Base-by-base conservation (phyloP, 371 early-diverging fungal genomes). In the Haplosporangium sp. region DNA sequence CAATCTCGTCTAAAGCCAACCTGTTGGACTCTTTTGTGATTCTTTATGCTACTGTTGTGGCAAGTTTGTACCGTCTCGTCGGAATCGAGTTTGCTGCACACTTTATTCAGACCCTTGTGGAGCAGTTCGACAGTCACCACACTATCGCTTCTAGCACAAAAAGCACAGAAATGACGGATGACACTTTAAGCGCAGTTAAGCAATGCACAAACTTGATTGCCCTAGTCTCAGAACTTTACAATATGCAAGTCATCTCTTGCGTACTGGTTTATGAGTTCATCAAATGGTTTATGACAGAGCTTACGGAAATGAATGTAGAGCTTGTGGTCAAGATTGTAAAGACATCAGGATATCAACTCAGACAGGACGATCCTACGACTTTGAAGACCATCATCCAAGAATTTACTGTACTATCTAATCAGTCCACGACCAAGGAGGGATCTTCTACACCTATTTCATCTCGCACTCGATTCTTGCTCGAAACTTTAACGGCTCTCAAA, bases 381-480 rank as follows among this genome's bases (percentile, higher is more conserved):
- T 86, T 98, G 67, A 96, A 96, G 82, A 93, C 94, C 62, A 93
- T 96, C 60, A 92, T 96, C 57, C 88, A 91, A 44, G 74, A 76
- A n/a, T 81, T 77, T 50, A 65, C 65, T 48, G 59, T 82, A 2
- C 71, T 82, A 13, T 59, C 73, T 10, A 71, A 82, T 20, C 57
- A 77, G 17, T 53, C 63, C 37, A 61, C 64, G 7, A 63, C 71
- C n/a, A 75, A 67, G 38, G 45, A 61, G n/a, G 69, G 61, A 61
- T 65, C 68, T 5, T 34, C 63, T 11, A 60, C 64, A 11, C 55
- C 74, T 11, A 67, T 70, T 50, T 73, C 75, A 2, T 89, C 91
- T 17, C 92, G 98, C 61, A 89, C 91, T 65, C 93, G 94, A 78
- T 98, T 97, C 82, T 94, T 98, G 96, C 85, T 98, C 50, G 99